Evolutionary conservation across 2,329 filamentous ascomycete genomes (phyloP).

Genomic region (Fusarium sp.): DNA sequence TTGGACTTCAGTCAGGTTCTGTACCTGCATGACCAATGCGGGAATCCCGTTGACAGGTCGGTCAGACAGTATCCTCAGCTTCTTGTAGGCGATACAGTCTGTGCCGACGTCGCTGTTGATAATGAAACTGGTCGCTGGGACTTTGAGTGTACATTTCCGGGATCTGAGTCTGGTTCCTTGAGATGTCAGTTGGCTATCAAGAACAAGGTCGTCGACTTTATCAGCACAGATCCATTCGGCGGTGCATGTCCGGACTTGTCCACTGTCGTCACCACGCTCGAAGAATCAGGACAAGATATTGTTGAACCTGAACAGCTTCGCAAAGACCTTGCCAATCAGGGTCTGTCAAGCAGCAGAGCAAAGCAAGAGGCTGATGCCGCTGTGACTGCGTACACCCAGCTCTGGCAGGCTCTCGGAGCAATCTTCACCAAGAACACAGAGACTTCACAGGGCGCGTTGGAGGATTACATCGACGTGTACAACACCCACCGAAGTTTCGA

Average conservation of each 20-base stretch:
- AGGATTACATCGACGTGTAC: conserved; percentile 47
- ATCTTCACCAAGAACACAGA: conserved; percentile 41
- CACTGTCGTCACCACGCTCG: conserved; percentile 48
- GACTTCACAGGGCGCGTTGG: conserved; percentile 36
- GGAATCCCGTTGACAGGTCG: conserved; percentile 38
- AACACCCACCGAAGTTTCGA: conserved; percentile 42
- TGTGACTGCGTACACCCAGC: conserved; percentile 42
- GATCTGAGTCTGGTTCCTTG: conserved; percentile 40
- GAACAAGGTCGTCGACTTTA: conserved; percentile 45
- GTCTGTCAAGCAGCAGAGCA: conserved; percentile 26
- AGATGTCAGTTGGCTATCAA: conserved; percentile 47
- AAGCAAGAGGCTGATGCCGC: conserved; percentile 39
- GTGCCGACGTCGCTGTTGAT: conserved; percentile 42
- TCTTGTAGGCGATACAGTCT: conserved; percentile 45
- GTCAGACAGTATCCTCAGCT: conserved; percentile 45
- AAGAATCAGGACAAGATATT: conserved; percentile 42
- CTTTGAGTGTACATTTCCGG: conserved; percentile 50
- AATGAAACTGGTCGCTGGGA: conserved; percentile 44
- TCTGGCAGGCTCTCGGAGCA: conserved; percentile 46
- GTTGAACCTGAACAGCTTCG: conserved; percentile 40
- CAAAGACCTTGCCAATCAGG: conserved; percentile 39
- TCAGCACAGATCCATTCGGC: conserved; percentile 48
- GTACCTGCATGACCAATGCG: conserved; percentile 49
- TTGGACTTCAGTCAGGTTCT: conserved; percentile 46
- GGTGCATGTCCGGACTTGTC: conserved; percentile 49